phyloP scores from a whole-genome alignment of 208 protist species.

The Acanthamoeba polyphaga region DNA sequence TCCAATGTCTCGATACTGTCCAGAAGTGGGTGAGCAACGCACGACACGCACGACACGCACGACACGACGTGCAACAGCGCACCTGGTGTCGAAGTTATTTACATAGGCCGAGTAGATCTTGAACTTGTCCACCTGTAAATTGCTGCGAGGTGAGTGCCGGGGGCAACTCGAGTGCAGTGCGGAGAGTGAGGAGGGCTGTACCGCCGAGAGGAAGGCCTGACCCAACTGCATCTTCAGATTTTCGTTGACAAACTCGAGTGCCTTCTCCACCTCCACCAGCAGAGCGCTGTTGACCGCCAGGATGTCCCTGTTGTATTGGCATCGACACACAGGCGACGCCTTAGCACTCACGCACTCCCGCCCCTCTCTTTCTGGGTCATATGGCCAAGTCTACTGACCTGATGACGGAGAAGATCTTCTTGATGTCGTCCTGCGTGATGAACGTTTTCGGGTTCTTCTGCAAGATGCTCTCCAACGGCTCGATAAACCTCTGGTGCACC shows the following conservation, averaged over 20 bases:
- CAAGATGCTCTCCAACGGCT: background rate
- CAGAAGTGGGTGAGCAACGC: too few relatives aligned
- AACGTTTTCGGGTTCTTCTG: background rate
- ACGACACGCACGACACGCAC: too few relatives aligned
- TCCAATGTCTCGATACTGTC: background rate
- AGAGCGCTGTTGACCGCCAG: background rate
- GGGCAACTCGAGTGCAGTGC: background rate
- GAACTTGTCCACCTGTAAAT: background rate
- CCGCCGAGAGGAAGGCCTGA: background rate
- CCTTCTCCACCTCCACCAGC: background rate
- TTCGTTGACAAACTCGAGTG: background rate
- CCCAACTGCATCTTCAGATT: slow-evolving; percentile 4
- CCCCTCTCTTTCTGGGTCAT: background rate
- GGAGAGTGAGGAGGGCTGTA: background rate
- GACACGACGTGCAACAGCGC: background rate
- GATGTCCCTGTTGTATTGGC: background rate
- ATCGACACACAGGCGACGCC: too few relatives aligned
- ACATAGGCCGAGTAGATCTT: slow-evolving; percentile 39
- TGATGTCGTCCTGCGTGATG: background rate
- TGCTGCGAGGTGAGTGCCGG: background rate
- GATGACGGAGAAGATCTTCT: slow-evolving; percentile 31
- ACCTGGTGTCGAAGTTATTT: slow-evolving; percentile 43
- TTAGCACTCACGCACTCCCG: background rate
- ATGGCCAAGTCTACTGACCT: background rate
- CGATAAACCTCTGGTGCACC: background rate